Evolutionary conservation across 163 green algal genomes (phyloP).

Genomic region (Prototheca cutis): DNA sequence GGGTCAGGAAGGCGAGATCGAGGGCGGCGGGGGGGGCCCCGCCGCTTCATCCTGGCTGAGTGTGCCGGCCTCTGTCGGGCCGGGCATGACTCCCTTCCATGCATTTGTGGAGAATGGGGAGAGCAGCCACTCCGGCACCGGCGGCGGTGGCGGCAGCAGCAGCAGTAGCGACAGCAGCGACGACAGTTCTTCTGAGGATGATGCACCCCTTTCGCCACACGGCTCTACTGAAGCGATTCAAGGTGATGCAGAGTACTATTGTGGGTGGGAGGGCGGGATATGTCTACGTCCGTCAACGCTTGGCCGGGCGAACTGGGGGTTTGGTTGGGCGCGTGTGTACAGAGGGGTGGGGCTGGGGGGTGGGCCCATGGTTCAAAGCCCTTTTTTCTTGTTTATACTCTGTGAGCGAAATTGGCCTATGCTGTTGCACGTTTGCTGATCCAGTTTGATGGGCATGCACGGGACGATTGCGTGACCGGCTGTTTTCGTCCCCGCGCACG

Average conservation of each 20-base stretch:
- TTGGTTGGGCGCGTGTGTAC: too few relatives aligned
- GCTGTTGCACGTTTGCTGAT: not conserved
- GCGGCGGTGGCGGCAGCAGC: not conserved
- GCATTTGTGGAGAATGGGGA: conserved; percentile 2
- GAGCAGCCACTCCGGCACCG: not conserved
- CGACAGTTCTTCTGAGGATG: too few relatives aligned
- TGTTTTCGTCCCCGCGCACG: too few relatives aligned
- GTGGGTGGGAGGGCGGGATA: not conserved
- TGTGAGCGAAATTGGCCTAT: too few relatives aligned
- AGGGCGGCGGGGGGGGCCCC: not conserved
- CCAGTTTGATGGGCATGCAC: not conserved
- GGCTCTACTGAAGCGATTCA: too few relatives aligned
- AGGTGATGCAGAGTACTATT: not conserved
- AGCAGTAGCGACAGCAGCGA: not conserved
- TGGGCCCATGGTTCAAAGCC: too few relatives aligned
- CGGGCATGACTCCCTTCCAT: not conserved
- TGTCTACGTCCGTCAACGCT: not conserved
- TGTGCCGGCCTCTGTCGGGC: conserved; percentile 8
- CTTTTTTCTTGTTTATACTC: too few relatives aligned
- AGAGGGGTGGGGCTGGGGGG: too few relatives aligned
- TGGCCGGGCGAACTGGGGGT: too few relatives aligned
- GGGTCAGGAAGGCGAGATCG: not conserved
- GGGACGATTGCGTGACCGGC: not conserved
- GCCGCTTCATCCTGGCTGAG: conserved; percentile 14
- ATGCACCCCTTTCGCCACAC: too few relatives aligned